These are phyloP conservation scores for Suillus subalutaceus DNA, from an alignment of 768 basidiomycete genomes.

Conservation along the genomic window DNA sequence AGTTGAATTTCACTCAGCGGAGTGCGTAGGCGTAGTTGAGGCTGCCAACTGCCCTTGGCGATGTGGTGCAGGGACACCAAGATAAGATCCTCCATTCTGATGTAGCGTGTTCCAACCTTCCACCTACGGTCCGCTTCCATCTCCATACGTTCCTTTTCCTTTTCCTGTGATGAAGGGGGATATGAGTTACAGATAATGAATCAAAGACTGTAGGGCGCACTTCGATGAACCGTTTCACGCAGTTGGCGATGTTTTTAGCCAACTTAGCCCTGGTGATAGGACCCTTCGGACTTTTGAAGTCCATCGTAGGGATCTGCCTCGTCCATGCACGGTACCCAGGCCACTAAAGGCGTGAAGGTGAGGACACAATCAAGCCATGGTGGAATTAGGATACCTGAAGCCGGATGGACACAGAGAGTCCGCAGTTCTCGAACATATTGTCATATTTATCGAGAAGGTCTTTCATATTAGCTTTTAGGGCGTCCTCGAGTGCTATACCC, in stretches of 20 bases:
- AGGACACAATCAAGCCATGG: background rate
- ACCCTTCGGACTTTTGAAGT: slow-evolving; percentile 77
- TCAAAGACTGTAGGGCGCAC: slow-evolving; percentile 37
- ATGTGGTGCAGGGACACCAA: slow-evolving; percentile 83
- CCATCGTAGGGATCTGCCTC: slow-evolving; percentile 79
- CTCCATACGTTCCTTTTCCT: slow-evolving; percentile 55
- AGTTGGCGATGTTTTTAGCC: slow-evolving; percentile 79
- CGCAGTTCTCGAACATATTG: slow-evolving; percentile 68
- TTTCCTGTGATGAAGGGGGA: slow-evolving; percentile 41
- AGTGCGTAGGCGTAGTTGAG: slow-evolving; percentile 60
- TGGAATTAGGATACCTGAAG: slow-evolving; percentile 55
- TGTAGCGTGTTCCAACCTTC: slow-evolving; percentile 58
- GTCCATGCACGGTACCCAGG: slow-evolving; percentile 80
- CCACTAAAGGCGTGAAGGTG: slow-evolving; percentile 52
- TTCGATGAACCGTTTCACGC: slow-evolving; percentile 67
- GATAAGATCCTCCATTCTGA: slow-evolving; percentile 67
- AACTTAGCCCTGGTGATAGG: slow-evolving; percentile 78
- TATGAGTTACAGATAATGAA: slow-evolving; percentile 15
- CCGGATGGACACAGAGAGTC: slow-evolving; percentile 80
- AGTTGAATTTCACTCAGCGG: slow-evolving; percentile 1
- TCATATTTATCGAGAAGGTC: slow-evolving; percentile 60
- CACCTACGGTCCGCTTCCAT: slow-evolving; percentile 63
- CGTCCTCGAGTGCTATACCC: slow-evolving; percentile 67
- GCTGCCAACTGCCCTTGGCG: slow-evolving; percentile 82
- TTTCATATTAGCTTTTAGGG: slow-evolving; percentile 60